Evolutionary conservation across 768 basidiomycete genomes (phyloP).

Genomic region (Dacryopinax primogenitus): DNA sequence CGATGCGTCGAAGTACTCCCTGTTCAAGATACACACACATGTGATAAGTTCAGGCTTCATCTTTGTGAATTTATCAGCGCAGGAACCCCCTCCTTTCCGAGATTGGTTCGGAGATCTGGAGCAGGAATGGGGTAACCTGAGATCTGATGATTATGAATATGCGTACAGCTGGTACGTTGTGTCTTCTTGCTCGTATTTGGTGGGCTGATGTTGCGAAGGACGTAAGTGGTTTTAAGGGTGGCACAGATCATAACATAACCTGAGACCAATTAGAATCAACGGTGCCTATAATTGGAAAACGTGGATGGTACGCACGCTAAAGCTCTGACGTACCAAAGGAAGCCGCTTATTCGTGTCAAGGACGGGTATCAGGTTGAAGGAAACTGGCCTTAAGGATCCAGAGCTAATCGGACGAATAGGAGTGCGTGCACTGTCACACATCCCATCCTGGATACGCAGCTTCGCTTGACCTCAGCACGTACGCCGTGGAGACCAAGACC

Average conservation of each 20-base stretch:
- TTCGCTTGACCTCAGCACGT: slow-evolving; percentile 9
- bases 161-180: slow-evolving; percentile 3
- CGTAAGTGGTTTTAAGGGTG: background rate
- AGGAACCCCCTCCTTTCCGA: background rate
- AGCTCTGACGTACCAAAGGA: background rate
- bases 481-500: slow-evolving; percentile 10
- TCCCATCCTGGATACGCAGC: slow-evolving; percentile 9
- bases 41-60: background rate
- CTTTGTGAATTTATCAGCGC: background rate
- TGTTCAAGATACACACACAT: slow-evolving; percentile 5
- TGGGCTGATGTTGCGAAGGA: background rate
- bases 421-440: slow-evolving; percentile 10
- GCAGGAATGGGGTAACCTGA: background rate
- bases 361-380: slow-evolving; percentile 5
- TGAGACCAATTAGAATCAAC: slow-evolving; percentile 4
- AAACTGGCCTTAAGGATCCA: background rate
- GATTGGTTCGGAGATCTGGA: slow-evolving; percentile 7
- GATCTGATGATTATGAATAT: background rate
- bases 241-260: background rate
- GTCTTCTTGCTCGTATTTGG: background rate
- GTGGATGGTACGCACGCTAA: background rate
- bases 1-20: background rate
- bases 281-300: slow-evolving; percentile 2
- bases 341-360: background rate
- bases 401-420: background rate